phyloP scores from a whole-genome alignment of 768 basidiomycete genomes.

The Rickenella mellea region DNA sequence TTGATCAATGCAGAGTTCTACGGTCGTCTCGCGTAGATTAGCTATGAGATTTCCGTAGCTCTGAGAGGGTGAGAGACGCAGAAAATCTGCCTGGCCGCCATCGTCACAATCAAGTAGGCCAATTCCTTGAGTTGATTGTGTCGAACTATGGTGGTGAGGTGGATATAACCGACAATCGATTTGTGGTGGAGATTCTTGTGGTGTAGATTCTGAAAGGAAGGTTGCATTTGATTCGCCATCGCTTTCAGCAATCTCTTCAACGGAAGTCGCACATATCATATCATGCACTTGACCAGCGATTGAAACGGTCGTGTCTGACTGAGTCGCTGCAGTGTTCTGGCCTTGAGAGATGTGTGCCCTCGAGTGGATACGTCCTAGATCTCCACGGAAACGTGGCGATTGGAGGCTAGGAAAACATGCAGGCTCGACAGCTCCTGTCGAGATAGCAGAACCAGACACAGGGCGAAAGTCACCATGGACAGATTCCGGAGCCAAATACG shows the following conservation, averaged over 20 bases:
- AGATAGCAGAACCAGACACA: not conserved
- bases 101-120: not conserved
- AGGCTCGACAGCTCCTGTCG: too few relatives aligned
- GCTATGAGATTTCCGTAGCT: not conserved
- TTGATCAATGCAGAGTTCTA: conserved; percentile 74
- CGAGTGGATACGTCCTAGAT: not conserved
- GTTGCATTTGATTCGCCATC: too few relatives aligned
- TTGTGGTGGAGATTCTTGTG: not conserved
- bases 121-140: not conserved
- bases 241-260: too few relatives aligned
- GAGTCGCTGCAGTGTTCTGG: not conserved
- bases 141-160: not conserved
- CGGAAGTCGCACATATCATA: too few relatives aligned
- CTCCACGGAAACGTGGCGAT: too few relatives aligned
- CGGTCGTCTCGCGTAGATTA: conserved; percentile 32
- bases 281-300: not conserved
- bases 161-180: not conserved
- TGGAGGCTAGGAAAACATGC: too few relatives aligned
- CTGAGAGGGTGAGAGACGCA: not conserved
- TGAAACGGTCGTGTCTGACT: not conserved
- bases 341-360: not conserved
- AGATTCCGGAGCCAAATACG: not conserved
- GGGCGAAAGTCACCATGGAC: not conserved
- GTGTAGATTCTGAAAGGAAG: too few relatives aligned
- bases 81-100: not conserved